Conservation (phyloP, 805 yeast genomes). For the Zygotorulaspora sp. region DNA sequence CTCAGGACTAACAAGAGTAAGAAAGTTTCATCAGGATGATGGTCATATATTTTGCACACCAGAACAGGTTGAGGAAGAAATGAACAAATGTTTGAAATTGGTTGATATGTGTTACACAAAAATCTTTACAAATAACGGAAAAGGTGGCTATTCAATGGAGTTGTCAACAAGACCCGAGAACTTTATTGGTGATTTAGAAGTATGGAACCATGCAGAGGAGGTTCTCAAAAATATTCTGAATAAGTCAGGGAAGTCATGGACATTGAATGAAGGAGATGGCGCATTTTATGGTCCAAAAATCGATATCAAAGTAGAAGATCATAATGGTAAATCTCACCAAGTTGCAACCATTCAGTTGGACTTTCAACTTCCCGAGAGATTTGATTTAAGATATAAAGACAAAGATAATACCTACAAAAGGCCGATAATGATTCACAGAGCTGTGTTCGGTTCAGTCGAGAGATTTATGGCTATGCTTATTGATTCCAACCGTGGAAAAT, state of each 20-base stretch:
- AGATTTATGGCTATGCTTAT: conserved; percentile 85
- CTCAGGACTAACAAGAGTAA: conserved; percentile 85
- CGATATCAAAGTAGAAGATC: conserved; percentile 78
- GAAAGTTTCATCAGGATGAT: conserved; percentile 96
- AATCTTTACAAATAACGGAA: conserved; percentile 41
- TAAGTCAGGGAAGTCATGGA: conserved; percentile 54
- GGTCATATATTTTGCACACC: conserved; percentile 91
- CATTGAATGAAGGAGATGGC: conserved; percentile 86
- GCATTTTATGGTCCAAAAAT: conserved; percentile 96
- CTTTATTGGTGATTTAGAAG: conserved; percentile 67
- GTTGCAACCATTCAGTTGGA: conserved; percentile 94
- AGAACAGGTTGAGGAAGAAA: conserved; percentile 72
- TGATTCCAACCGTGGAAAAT: conserved; percentile 85
- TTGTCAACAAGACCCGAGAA: conserved; percentile 83
- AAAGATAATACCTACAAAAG: conserved; percentile 48
- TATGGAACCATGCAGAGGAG: conserved; percentile 81
- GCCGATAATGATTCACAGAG: conserved; percentile 96
- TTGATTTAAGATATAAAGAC: conserved; percentile 63
- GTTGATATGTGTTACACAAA: conserved; percentile 69
- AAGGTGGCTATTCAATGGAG: conserved; percentile 47
- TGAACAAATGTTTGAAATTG: conserved; percentile 62
- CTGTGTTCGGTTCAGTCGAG: conserved; percentile 92
- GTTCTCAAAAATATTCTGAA: conserved; percentile 59
- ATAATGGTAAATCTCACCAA: conserved; percentile 77
- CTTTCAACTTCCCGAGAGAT: conserved; percentile 86